Evolutionary conservation across 345 rosid species (phyloP), one percentile per base, ranked within the genome.

Genomic region (Euphorbia tirucalli): DNA sequence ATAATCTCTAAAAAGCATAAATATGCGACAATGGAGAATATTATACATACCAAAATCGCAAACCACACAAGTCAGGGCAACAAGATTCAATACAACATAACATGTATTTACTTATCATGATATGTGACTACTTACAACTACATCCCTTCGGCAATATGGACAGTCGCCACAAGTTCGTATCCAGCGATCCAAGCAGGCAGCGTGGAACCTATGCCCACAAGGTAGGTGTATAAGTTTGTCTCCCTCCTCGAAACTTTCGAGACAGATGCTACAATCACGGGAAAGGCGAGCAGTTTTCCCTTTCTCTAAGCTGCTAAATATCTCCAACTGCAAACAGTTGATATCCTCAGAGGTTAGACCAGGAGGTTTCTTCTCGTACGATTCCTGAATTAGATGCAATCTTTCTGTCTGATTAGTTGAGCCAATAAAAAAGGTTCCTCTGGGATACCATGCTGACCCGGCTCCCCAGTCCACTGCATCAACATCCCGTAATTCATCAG

Each of bases 141-240:
- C 82, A 71, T 79, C 86, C 76, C 89, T 79, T 44, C 97, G 90
- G 72, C 98, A 94, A 74, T 88, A 95, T 0, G 99, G 97, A 74
- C 99, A 95, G 74, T 95, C 93, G 43, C 97, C 99, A 46, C 99
- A 90, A 68, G 84, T 83, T 73, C 80, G 85, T 71, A 94, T 77
- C 98, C 98, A 94, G 14, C 97, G 98, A 72, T 82, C 82, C 85
- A 94, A 81, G 87, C 97, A 94, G 56, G 75, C 71, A 3, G 83
- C 84, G 71, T 92, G 99, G 71, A 92, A 95, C 58, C 85, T 80
- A 74, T 92, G 99, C 8, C 68, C 84, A 57, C 97, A 92, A 0
- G 95, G 89, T 35, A 90, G 78, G 35, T 83, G 57, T 35, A 81
- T 81, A 46, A 92, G 92, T 56, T 56, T 75, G 49, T 90, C 97